These are phyloP conservation scores for Stephanodiscus minutulus DNA, from an alignment of 108 stramenopile species.

Conservation along the genomic window DNA sequence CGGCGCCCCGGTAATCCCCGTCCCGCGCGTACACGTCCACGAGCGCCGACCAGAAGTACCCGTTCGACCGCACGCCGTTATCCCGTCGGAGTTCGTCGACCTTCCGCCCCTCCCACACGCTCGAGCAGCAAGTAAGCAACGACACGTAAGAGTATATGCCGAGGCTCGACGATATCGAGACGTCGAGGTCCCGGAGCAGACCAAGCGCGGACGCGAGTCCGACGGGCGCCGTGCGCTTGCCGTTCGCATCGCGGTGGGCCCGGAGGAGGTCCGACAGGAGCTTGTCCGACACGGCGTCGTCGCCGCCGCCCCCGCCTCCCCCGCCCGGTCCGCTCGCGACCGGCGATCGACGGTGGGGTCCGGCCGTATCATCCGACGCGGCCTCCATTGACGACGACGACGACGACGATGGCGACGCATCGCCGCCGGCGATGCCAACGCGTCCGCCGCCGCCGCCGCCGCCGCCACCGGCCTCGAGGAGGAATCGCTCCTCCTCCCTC, in stretches of 20 bases:
- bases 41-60: constrained; percentile 80
- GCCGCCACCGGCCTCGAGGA: constrained; percentile 14
- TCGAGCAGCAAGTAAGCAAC: constrained; percentile 69
- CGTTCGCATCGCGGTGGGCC: constrained; percentile 78
- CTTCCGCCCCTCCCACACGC: constrained; percentile 76
- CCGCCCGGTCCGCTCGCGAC: background rate
- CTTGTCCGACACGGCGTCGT: constrained; percentile 48
- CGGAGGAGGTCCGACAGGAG: constrained; percentile 66
- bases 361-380: constrained; percentile 10
- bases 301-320: background rate
- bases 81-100: constrained; percentile 68
- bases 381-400: constrained; percentile 4
- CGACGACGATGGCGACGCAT: constrained; percentile 19
- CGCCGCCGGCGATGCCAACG: background rate
- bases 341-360: background rate
- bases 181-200: constrained; percentile 60
- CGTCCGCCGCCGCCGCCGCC: background rate
- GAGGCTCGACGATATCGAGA: constrained; percentile 66
- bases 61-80: constrained; percentile 55
- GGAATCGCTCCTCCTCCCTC: constrained; percentile 27
- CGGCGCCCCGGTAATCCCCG: constrained; percentile 82
- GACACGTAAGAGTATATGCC: constrained; percentile 69
- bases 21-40: constrained; percentile 80
- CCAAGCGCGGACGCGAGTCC: constrained; percentile 68
- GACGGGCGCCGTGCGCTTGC: constrained; percentile 68